Evolutionary conservation across 192 early-diverging fungal genomes (phyloP).

Genomic region (Ambispora gerdemannii): DNA sequence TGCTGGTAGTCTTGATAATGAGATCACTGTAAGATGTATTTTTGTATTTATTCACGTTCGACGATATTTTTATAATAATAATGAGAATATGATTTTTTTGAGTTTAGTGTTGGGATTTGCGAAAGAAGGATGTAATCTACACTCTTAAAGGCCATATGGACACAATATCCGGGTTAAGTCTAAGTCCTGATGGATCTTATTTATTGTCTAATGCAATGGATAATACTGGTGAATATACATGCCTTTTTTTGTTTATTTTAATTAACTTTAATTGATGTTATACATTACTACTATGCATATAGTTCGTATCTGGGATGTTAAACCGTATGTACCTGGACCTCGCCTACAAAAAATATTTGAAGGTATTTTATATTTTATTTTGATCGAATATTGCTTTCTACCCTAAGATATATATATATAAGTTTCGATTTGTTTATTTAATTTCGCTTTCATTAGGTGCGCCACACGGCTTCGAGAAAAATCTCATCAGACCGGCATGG

Average conservation of each 20-base stretch:
- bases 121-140: constrained; percentile 64
- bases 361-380: constrained; percentile 36
- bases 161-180: constrained; percentile 79
- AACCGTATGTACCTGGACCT: constrained; percentile 73
- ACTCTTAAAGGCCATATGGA: constrained; percentile 80
- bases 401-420: neutral
- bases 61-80: too few species aligned
- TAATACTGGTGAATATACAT: constrained; percentile 64
- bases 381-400: neutral
- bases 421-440: neutral
- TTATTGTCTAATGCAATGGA: constrained; percentile 90
- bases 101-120: constrained; percentile 79
- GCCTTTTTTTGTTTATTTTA: neutral
- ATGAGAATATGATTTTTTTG: neutral
- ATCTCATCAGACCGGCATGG: constrained; percentile 88
- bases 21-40: constrained; percentile 56
- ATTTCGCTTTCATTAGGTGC: constrained; percentile 55
- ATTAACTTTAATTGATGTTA: neutral
- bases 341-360: constrained; percentile 79
- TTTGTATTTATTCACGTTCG: neutral
- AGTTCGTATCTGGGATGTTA: constrained; percentile 92
- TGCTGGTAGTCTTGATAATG: constrained; percentile 86
- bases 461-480: constrained; percentile 94
- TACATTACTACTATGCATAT: neutral
- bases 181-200: constrained; percentile 81